Percentiles rank a stretch among this genome's conserved stretches.
phyloP scores from a whole-genome alignment of 192 early-diverging fungal species.

The Haplosporangium gracile region DNA sequence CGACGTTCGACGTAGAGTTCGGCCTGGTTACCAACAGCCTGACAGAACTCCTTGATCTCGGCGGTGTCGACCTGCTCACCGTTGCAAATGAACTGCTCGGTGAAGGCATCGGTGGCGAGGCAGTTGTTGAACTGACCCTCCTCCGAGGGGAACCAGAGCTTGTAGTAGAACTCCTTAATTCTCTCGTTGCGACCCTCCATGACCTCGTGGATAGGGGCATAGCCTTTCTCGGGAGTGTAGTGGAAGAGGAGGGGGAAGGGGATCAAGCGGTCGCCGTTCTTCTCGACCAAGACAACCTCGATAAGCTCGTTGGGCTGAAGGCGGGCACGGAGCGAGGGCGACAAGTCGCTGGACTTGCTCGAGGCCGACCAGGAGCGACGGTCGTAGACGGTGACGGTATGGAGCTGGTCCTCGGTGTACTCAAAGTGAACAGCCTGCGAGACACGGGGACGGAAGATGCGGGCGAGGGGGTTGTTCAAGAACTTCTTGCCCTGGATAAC shows the following conservation, averaged over 20 bases:
- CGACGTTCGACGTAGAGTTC: slow-evolving; percentile 77
- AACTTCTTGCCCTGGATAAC: slow-evolving; percentile 85
- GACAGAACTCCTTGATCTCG: slow-evolving; percentile 82
- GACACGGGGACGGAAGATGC: slow-evolving; percentile 74
- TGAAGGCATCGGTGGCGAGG: slow-evolving; percentile 67
- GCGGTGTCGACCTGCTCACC: slow-evolving; percentile 70
- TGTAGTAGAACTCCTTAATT: slow-evolving; percentile 89
- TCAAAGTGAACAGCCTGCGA: slow-evolving; percentile 66
- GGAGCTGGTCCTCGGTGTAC: slow-evolving; percentile 44
- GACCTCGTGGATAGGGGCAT: slow-evolving; percentile 89
- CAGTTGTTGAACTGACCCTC: slow-evolving; percentile 58
- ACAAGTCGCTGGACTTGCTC: slow-evolving; percentile 60
- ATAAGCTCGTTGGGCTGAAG: slow-evolving; percentile 65
- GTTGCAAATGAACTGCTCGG: slow-evolving; percentile 74
- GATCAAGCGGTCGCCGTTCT: slow-evolving; percentile 71
- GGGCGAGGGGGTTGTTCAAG: slow-evolving; percentile 72
- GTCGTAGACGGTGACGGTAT: slow-evolving; percentile 67
- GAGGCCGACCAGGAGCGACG: slow-evolving; percentile 69
- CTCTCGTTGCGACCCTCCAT: slow-evolving; percentile 88
- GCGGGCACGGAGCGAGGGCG: slow-evolving; percentile 64
- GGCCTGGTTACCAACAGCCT: slow-evolving; percentile 82
- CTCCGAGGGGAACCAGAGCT: slow-evolving; percentile 81
- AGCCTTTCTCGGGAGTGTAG: slow-evolving; percentile 83
- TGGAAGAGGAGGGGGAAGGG: slow-evolving; percentile 86
- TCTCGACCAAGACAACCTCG: slow-evolving; percentile 75